Evolutionary conservation across 2,329 filamentous ascomycete genomes (phyloP).

Genomic region (Colletotrichum sojae): DNA sequence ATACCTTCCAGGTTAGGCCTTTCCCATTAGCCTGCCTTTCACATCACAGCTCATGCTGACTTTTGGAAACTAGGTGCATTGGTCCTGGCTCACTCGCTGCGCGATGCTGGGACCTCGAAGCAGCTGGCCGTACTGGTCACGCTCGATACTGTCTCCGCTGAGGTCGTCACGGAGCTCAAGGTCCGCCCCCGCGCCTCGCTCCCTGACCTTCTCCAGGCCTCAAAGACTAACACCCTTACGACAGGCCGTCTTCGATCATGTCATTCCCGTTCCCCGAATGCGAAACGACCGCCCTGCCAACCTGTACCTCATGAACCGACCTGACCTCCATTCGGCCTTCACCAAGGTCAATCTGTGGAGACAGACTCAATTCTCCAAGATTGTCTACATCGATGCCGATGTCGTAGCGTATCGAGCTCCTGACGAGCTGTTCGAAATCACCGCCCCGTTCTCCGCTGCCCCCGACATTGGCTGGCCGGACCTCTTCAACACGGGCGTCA

Average conservation of each 20-base stretch:
- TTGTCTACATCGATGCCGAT: constrained; percentile 96
- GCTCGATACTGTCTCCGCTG: constrained; percentile 80
- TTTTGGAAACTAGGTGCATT: constrained; percentile 77
- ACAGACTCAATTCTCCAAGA: constrained; percentile 88
- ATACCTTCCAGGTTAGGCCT: constrained; percentile 87
- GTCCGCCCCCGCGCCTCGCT: constrained; percentile 57
- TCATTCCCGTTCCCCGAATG: constrained; percentile 87
- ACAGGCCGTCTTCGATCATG: constrained; percentile 88
- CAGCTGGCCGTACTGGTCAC: constrained; percentile 90
- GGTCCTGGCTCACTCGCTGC: constrained; percentile 93
- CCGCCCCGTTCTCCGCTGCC: constrained; percentile 76
- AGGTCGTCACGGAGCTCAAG: constrained; percentile 84
- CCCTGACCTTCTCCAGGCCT: background rate
- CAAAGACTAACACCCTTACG: constrained; percentile 5
- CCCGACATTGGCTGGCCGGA: constrained; percentile 99
- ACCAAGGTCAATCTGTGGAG: constrained; percentile 98
- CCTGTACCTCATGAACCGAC: constrained; percentile 90
- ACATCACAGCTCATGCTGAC: constrained; percentile 37
- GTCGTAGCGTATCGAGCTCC: constrained; percentile 91
- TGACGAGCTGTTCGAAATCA: constrained; percentile 87
- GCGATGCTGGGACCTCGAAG: constrained; percentile 89
- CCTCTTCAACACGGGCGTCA: constrained; percentile 97
- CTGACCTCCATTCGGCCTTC: constrained; percentile 91
- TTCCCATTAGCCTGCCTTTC: constrained; percentile 26
- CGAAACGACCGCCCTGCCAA: constrained; percentile 84